A percentile compares a stretch with the other conserved stretches of the same genome.
phyloP scores from a whole-genome alignment of 768 basidiomycete species.

The Kwoniella europaea region DNA sequence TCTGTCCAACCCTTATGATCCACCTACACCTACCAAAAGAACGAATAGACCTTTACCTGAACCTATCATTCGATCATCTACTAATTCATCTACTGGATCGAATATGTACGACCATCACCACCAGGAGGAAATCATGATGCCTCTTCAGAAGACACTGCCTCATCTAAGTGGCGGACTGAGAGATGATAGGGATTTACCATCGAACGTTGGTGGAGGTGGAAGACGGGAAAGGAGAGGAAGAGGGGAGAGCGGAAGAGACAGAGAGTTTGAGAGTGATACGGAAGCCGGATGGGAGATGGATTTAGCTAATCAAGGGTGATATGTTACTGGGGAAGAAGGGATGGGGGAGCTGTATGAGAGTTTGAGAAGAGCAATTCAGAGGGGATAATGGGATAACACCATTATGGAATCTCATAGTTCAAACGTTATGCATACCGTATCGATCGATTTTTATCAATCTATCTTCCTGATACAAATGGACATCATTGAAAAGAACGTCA shows the following conservation, averaged over 20 bases:
- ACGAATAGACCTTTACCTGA: slow-evolving; percentile 8
- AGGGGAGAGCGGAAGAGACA: not conserved
- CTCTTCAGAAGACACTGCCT: slow-evolving; percentile 9
- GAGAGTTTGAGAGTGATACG: slow-evolving; percentile 12
- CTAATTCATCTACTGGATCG: slow-evolving; percentile 2
- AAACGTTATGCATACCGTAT: too few species aligned
- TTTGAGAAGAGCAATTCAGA: slow-evolving; percentile 30
- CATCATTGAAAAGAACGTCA: too few species aligned
- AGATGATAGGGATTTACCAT: slow-evolving; percentile 2
- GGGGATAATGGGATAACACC: not conserved
- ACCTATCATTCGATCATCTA: slow-evolving; percentile 18
- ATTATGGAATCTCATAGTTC: too few species aligned
- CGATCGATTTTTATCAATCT: too few species aligned
- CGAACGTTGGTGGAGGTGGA: not conserved
- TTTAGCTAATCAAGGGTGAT: slow-evolving; percentile 19
- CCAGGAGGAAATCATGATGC: not conserved
- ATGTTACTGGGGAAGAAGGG: slow-evolving; percentile 23
- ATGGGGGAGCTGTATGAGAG: slow-evolving; percentile 35
- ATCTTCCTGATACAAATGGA: too few species aligned
- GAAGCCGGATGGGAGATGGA: slow-evolving; percentile 17
- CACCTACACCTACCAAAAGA: not conserved
- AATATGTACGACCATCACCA: not conserved
- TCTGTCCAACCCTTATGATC: slow-evolving; percentile 18
- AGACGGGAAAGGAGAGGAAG: not conserved
- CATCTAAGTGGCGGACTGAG: slow-evolving; percentile 15